These are phyloP conservation scores for Camellia sinensis DNA, from an alignment of 148 eudicot species.

Conservation along the genomic window DNA sequence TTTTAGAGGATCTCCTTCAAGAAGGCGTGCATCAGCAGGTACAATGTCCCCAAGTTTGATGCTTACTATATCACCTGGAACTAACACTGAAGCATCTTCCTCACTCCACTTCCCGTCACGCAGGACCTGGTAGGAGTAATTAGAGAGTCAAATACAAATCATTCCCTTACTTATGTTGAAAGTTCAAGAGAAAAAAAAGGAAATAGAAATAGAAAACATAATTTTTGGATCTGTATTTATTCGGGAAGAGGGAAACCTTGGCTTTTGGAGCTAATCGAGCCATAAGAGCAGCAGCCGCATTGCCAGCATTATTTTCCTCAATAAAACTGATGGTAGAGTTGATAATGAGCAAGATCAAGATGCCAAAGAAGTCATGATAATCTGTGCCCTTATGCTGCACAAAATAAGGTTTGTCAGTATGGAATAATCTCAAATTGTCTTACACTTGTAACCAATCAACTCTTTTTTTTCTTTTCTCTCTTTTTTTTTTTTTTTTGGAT, in stretches of 20 bases:
- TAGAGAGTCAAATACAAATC: not conserved
- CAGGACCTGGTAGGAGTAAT: slow-evolving; percentile 36
- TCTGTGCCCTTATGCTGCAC: slow-evolving; percentile 34
- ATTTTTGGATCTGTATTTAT: not conserved
- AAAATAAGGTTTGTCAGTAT: slow-evolving; percentile 1
- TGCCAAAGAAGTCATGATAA: slow-evolving; percentile 40
- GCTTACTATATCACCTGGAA: slow-evolving; percentile 76
- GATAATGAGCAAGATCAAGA: slow-evolving; percentile 31
- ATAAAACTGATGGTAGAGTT: slow-evolving; percentile 47
- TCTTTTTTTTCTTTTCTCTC: too few relatives aligned
- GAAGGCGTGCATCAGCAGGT: slow-evolving; percentile 85
- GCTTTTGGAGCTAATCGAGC: slow-evolving; percentile 61
- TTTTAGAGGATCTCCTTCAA: slow-evolving; percentile 74
- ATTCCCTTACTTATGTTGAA: not conserved
- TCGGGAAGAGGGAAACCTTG: slow-evolving; percentile 35
- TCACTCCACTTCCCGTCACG: slow-evolving; percentile 69
- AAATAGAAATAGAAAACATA: not conserved
- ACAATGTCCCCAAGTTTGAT: slow-evolving; percentile 73
- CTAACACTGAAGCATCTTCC: slow-evolving; percentile 58
- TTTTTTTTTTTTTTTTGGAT: too few relatives aligned
- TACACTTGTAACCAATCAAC: not conserved
- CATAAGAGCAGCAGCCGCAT: slow-evolving; percentile 59
- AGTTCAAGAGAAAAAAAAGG: not conserved
- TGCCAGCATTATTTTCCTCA: slow-evolving; percentile 50
- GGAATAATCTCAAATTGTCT: not conserved